Base-by-base conservation (phyloP, 2,329 filamentous ascomycete genomes). In the Coniosporium tulheliwenetii region DNA sequence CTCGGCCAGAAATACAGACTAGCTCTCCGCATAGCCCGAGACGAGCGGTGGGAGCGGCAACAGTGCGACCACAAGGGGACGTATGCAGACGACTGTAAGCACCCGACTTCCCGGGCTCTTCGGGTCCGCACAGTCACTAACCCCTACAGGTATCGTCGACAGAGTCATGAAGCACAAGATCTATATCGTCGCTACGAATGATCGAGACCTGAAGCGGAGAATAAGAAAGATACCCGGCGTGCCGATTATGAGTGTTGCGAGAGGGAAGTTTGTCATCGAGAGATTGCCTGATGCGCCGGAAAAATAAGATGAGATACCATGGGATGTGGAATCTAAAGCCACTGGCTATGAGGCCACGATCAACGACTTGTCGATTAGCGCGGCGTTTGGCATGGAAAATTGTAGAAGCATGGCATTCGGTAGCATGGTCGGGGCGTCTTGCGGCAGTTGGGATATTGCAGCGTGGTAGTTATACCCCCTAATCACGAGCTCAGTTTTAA, bases 231-330 rank as follows among this genome's bases (percentile, higher is more conserved):
- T 91, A 40, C 79, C 79, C 1, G 79, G 79, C 60, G 77, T 82
- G 43, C 79, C 79, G 19, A 76, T 84, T 50, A 72, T 94, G 69
- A 85, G 79, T 53, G 85, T 91, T 26, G 83, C 81, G 5, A 75
- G 84, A 53, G 85, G 84, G 37, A 95, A 95, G 62, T 96, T 95
- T 62, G 80, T 89, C 38, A 91, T 98, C 54, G 91, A 96, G 69
- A 76, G 87, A 52, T 63, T 95, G 46, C 87, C 87, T 5, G 83
- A 86, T 60, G 85, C 84, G 32, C 83, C 84, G 30, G 79, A 86
- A 49, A 75, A 69, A 42, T 73, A 39, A 33, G 13, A 33, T 10
- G 32, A 33, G 8, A 26, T 7, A 26, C 7, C 19, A 26, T 26
- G 19, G 19, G 19, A 26, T 26, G 19, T 26, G 19, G 7, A 7